Evolutionary conservation across 2,329 filamentous ascomycete species (phyloP), one percentile per base, ranked within the genome.

Genomic region (Aureobasidium sp.): DNA sequence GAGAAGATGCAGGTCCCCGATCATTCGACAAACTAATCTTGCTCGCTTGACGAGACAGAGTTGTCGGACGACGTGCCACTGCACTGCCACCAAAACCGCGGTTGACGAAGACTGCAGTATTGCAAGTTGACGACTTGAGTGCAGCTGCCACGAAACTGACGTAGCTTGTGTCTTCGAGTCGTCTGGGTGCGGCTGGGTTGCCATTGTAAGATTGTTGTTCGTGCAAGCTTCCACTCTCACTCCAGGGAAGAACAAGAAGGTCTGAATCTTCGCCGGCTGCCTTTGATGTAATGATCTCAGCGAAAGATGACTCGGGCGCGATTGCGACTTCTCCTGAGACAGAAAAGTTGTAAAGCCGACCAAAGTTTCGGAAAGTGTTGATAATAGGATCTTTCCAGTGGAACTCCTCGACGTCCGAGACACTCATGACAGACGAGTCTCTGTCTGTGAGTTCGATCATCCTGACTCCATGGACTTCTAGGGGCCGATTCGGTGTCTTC

Each of bases 341-440:
- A 0, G 90, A 86, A 1, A 97, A 82, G 65, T 92, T 90, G 70
- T 94, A 86, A 44, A 96, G 84, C 65, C 89, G 88, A 1, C 90
- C 91, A 68, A 97, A 92, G 0, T 91, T 90, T 52, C 89, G 85
- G 81, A 97, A 97, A 0, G 90, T 89, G 71, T 96, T 96, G 61
- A 97, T 85, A 4, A 97, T 87, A 0, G 93, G 91, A 69, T 97
- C 93, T 68, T 67, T 73, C 66, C 71, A 79, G 69, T 69, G 78
- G 74, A 75, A 83, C 53, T 94, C 90, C 42, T 91, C 88, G 3
- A 87, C 81, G 70, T 95, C 91, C 0, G 91, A 87, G 12, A 96
- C 90, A 68, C 90, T 88, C 93, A 97, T 97, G 68, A 97, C 93
- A 20, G 91, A 92, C 0, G 93, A 97, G 46, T 90, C 89, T 81